Evolutionary conservation across 2,329 filamentous ascomycete genomes (phyloP).

Genomic region (Penicillium janthinellum): DNA sequence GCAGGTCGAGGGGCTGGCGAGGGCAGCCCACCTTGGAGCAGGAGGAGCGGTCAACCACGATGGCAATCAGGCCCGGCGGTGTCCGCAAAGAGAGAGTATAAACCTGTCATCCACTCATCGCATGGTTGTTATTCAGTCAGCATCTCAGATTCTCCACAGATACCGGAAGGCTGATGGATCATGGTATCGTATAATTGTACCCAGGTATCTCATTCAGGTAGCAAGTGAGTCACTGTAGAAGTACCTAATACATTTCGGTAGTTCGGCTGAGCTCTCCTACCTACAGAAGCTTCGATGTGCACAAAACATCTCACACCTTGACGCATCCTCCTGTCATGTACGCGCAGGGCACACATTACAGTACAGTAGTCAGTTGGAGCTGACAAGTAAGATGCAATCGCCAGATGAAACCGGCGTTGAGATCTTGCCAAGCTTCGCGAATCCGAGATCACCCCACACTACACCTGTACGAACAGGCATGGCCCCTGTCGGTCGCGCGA

Average conservation of each 20-base stretch:
- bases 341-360: background rate
- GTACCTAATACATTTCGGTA: background rate
- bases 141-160: background rate
- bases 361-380: background rate
- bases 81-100: background rate
- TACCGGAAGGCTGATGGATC: background rate
- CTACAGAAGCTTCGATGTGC: background rate
- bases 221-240: background rate
- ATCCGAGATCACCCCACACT: constrained; percentile 21
- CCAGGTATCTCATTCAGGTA: background rate
- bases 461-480: constrained; percentile 20
- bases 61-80: constrained; percentile 3
- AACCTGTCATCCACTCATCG: background rate
- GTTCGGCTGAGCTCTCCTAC: background rate
- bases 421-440: constrained; percentile 24
- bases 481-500: constrained; percentile 9
- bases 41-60: constrained; percentile 23
- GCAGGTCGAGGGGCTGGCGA: background rate
- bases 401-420: constrained; percentile 5
- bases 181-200: background rate
- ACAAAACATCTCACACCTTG: background rate
- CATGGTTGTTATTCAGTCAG: background rate
- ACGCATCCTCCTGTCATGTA: background rate
- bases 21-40: background rate
- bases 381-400: background rate